Evolutionary conservation across 2,329 filamentous ascomycete species (phyloP).

Genomic region (Alternaria gansuensis): DNA sequence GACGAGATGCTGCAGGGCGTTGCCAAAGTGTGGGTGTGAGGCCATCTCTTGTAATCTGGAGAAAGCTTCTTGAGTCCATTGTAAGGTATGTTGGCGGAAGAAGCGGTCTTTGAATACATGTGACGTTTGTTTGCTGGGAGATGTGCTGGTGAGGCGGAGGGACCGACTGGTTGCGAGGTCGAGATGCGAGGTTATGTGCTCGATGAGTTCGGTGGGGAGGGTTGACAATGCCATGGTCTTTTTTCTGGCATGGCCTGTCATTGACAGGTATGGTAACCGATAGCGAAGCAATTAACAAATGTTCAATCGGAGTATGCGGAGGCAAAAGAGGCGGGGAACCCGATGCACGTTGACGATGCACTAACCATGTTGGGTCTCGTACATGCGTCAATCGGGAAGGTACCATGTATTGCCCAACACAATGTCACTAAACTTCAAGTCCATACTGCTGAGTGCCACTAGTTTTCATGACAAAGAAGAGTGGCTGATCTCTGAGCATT

Average conservation of each 20-base stretch:
- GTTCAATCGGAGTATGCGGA: background rate
- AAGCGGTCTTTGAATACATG: conserved; percentile 36
- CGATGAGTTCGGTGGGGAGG: conserved; percentile 38
- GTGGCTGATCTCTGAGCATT: background rate
- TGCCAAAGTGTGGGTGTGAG: conserved; percentile 27
- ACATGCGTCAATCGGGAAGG: conserved; percentile 8
- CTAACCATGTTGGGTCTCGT: conserved; percentile 12
- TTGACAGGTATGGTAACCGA: background rate
- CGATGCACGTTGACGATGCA: conserved; percentile 9
- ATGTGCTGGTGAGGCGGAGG: conserved; percentile 31
- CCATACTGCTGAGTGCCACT: background rate
- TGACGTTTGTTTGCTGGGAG: conserved; percentile 28
- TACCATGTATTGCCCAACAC: background rate
- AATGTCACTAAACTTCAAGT: background rate
- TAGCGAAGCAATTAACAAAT: background rate
- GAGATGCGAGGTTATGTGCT: conserved; percentile 33
- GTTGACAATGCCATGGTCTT: conserved; percentile 22
- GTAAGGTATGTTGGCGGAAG: conserved; percentile 29
- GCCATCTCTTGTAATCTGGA: conserved; percentile 28
- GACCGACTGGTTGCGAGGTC: conserved; percentile 26
- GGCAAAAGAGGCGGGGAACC: conserved; percentile 16
- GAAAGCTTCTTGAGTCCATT: conserved; percentile 33
- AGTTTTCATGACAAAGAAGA: background rate
- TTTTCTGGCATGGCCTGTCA: background rate
- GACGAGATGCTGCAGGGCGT: conserved; percentile 29